Evolutionary conservation across 2,329 filamentous ascomycete species (phyloP).

Genomic region (Aspergillus fumigatus): DNA sequence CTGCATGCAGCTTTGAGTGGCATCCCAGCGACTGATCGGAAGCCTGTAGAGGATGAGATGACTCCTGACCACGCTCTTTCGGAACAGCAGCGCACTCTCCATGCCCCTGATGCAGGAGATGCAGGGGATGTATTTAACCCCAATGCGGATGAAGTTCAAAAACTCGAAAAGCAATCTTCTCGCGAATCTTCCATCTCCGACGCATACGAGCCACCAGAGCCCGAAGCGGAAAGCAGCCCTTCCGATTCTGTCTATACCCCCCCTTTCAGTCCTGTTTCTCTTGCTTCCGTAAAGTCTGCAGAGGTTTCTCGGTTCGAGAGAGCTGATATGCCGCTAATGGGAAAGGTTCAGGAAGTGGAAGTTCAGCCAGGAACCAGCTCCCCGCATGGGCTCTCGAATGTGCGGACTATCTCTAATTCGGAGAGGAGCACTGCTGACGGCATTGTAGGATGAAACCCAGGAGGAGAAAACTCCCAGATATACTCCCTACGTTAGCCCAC

Average conservation of each 20-base stretch:
- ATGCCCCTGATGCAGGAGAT: conserved; percentile 4
- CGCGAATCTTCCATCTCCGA: conserved; percentile 42
- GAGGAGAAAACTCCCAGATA: conserved; percentile 29
- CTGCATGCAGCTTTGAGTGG: background rate
- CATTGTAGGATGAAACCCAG: conserved; percentile 21
- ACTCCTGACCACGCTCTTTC: conserved; percentile 6
- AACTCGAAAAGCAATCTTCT: conserved; percentile 13
- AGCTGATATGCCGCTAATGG: conserved; percentile 30
- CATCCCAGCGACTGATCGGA: conserved; percentile 2
- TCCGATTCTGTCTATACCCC: conserved; percentile 33
- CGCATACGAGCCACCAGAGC: conserved; percentile 53
- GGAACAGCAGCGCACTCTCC: conserved; percentile 2
- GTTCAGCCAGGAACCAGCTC: conserved; percentile 16
- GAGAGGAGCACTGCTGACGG: conserved; percentile 23
- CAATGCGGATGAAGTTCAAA: conserved; percentile 6
- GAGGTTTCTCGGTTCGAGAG: conserved; percentile 14
- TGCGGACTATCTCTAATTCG: conserved; percentile 23
- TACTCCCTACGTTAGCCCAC: conserved; percentile 74
- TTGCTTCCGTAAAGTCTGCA: conserved; percentile 25
- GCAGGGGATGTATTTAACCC: conserved; percentile 1
- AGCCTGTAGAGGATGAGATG: background rate
- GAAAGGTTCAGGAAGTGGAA: conserved; percentile 24
- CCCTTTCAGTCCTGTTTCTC: conserved; percentile 41
- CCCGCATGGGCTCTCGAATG: conserved; percentile 25
- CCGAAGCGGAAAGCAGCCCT: conserved; percentile 24